Evolutionary conservation across 177 flowering plant genomes (phyloP).

Genomic region (Telopea speciosissima): DNA sequence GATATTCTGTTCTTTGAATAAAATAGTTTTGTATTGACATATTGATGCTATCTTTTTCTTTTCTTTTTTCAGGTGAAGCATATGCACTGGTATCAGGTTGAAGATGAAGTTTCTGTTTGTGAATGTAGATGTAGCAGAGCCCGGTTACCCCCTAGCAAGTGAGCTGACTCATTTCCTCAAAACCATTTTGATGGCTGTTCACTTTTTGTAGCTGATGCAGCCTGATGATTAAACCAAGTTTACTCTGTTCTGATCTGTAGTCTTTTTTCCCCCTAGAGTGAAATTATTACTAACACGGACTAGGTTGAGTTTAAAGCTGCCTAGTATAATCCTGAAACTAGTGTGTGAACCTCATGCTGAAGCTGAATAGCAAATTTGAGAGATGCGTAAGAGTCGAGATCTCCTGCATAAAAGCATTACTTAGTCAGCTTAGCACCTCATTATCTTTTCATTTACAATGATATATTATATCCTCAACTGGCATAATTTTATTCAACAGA

Average conservation of each 20-base stretch:
- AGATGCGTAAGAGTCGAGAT: background rate
- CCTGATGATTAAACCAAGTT: background rate
- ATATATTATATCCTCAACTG: conserved; percentile 1
- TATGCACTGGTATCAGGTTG: conserved; percentile 78
- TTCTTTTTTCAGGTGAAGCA: conserved; percentile 70
- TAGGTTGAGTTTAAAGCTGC: background rate
- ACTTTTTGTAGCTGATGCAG: background rate
- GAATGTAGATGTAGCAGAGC: conserved; percentile 95
- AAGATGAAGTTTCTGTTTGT: conserved; percentile 66
- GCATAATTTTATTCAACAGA: conserved; percentile 32
- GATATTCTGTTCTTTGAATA: no score
- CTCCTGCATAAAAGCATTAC: background rate
- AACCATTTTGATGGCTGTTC: background rate
- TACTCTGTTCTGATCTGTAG: background rate
- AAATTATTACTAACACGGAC: background rate
- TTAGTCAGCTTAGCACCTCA: background rate
- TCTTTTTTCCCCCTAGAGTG: background rate
- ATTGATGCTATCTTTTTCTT: conserved; percentile 7
- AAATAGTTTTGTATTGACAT: background rate
- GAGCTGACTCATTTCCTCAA: conserved; percentile 17
- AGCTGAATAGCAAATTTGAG: background rate
- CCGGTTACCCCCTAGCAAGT: conserved; percentile 89
- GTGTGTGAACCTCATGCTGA: background rate
- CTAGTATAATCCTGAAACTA: background rate
- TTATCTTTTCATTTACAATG: background rate